Evolutionary conservation across 495 filamentous ascomycete genomes (phyloP).

Genomic region (Arthonia radiata): DNA sequence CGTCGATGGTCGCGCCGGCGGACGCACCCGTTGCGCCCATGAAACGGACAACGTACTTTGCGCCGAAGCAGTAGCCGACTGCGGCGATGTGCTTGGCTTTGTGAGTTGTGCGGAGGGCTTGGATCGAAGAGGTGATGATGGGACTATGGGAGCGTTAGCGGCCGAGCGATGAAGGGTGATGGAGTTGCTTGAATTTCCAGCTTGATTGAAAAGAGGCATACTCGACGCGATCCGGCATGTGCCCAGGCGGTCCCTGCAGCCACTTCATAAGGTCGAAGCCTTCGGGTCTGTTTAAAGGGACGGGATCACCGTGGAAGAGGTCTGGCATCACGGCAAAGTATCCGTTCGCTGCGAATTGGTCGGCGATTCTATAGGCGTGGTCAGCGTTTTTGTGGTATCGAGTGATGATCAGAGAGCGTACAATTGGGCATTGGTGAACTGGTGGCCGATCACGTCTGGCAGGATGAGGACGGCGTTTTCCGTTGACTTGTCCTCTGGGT

Average conservation of each 20-base stretch:
- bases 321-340: slow-evolving; percentile 59
- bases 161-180: too few relatives aligned
- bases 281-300: slow-evolving; percentile 29
- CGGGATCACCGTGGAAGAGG: slow-evolving; percentile 46
- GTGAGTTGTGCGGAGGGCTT: slow-evolving; percentile 27
- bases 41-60: slow-evolving; percentile 19
- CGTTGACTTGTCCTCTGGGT: slow-evolving; percentile 16
- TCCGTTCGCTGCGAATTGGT: slow-evolving; percentile 61
- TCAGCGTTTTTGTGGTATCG: background rate
- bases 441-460: slow-evolving; percentile 20
- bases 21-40: slow-evolving; percentile 4
- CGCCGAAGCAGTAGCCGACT: slow-evolving; percentile 55
- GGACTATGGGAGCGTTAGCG: slow-evolving; percentile 22
- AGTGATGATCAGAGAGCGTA: slow-evolving; percentile 7
- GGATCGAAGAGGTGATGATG: slow-evolving; percentile 32
- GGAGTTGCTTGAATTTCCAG: background rate
- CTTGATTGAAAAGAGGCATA: background rate
- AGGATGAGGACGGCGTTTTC: slow-evolving; percentile 18
- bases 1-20: slow-evolving; percentile 25
- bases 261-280: slow-evolving; percentile 37
- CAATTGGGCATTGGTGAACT: slow-evolving; percentile 56
- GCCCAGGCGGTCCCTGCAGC: slow-evolving; percentile 29
- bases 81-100: slow-evolving; percentile 44
- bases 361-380: slow-evolving; percentile 29
- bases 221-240: slow-evolving; percentile 17